phyloP scores from a whole-genome alignment of 441 rosid genomes.

The Jatropha podagrica region DNA sequence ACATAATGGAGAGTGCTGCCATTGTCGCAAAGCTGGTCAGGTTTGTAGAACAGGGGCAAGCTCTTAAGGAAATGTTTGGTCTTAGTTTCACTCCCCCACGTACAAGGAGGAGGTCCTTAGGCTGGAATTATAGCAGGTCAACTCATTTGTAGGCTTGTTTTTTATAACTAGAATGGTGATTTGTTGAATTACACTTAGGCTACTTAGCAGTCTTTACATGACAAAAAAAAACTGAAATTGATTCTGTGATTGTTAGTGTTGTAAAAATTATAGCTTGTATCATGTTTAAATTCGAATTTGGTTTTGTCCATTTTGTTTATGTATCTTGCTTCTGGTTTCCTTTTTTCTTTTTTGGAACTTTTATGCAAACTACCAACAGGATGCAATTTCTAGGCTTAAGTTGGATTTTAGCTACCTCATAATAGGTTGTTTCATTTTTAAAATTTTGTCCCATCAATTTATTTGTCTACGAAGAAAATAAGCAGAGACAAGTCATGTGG shows the following conservation, averaged over 20 bases:
- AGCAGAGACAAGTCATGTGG: too few species aligned
- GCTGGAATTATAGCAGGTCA: slow-evolving; percentile 67
- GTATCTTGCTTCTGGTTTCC: neutral
- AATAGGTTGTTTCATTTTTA: too few species aligned
- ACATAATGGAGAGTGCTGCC: slow-evolving; percentile 63
- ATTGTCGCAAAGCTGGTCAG: slow-evolving; percentile 73
- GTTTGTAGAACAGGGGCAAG: slow-evolving; percentile 73
- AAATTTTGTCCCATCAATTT: too few species aligned
- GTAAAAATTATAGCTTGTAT: slow-evolving; percentile 14
- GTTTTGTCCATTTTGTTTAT: neutral
- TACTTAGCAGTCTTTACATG: slow-evolving; percentile 25
- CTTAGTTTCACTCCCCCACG: slow-evolving; percentile 72
- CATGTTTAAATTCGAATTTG: slow-evolving; percentile 6
- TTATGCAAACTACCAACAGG: too few species aligned
- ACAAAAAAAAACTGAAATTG: slow-evolving; percentile 10
- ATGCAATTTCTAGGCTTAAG: too few species aligned
- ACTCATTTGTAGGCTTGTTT: slow-evolving; percentile 43
- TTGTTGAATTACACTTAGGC: slow-evolving; percentile 20
- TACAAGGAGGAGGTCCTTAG: slow-evolving; percentile 51
- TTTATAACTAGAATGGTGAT: slow-evolving; percentile 11
- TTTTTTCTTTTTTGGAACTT: too few species aligned
- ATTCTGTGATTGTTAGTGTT: slow-evolving; percentile 15
- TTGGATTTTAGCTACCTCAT: too few species aligned
- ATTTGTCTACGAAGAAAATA: too few species aligned
- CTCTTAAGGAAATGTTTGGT: slow-evolving; percentile 82